Evolutionary conservation across 208 protist genomes (phyloP).

Genomic region (Porcisia deanei): DNA sequence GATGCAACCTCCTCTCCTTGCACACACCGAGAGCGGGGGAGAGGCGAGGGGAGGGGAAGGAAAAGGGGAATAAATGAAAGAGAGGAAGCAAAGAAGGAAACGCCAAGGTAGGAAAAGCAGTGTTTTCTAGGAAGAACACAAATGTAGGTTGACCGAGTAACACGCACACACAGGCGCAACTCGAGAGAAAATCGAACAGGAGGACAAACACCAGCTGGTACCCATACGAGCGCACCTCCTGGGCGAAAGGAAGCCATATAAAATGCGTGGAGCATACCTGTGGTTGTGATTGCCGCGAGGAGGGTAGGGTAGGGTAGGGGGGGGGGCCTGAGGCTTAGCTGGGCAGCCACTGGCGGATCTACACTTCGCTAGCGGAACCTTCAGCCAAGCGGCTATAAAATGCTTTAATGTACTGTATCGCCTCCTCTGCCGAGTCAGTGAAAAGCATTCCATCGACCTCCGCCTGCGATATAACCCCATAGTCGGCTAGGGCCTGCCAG

Average conservation of each 20-base stretch:
- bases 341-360: neutral
- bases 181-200: too few species aligned
- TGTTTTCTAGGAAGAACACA: neutral
- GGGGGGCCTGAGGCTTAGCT: too few species aligned
- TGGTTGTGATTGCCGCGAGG: neutral
- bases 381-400: constrained; percentile 46
- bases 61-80: neutral
- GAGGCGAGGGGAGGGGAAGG: neutral
- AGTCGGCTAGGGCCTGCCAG: constrained; percentile 88
- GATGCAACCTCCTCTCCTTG: neutral
- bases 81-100: neutral
- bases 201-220: too few species aligned
- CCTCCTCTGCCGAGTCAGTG: constrained; percentile 85
- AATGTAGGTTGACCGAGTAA: too few species aligned
- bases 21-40: neutral
- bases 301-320: neutral
- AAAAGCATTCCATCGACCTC: constrained; percentile 87
- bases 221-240: too few species aligned
- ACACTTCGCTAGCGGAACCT: neutral
- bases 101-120: neutral
- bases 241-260: too few species aligned
- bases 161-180: too few species aligned
- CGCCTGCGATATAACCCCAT: constrained; percentile 83
- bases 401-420: constrained; percentile 69
- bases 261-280: neutral